phyloP scores from a whole-genome alignment of 495 filamentous ascomycete genomes.

The Achaetomiella virescens region DNA sequence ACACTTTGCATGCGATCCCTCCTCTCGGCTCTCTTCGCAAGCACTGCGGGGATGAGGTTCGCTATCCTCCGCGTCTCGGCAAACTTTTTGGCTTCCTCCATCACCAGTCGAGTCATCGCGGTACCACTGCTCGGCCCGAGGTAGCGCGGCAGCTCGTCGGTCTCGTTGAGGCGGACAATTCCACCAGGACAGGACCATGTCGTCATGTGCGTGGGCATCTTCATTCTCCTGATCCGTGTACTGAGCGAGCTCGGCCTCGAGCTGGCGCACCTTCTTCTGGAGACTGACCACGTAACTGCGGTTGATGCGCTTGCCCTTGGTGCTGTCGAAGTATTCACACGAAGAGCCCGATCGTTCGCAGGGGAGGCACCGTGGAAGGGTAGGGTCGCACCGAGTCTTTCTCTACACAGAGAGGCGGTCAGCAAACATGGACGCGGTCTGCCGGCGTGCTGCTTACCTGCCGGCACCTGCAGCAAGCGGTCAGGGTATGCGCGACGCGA shows the following conservation, averaged over 20 bases:
- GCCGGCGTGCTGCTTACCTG: slow-evolving; percentile 44
- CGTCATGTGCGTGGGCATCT: slow-evolving; percentile 60
- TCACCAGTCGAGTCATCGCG: slow-evolving; percentile 85
- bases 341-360: slow-evolving; percentile 83
- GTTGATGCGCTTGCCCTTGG: slow-evolving; percentile 68
- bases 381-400: slow-evolving; percentile 90
- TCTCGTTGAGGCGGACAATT: slow-evolving; percentile 70
- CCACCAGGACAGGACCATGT: slow-evolving; percentile 77
- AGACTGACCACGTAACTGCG: slow-evolving; percentile 83
- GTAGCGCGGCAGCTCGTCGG: slow-evolving; percentile 76
- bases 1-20: slow-evolving; percentile 34
- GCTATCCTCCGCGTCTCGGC: slow-evolving; percentile 78
- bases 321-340: slow-evolving; percentile 90
- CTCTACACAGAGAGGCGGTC: slow-evolving; percentile 47
- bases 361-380: slow-evolving; percentile 81
- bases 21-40: slow-evolving; percentile 23
- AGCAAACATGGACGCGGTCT: neutral
- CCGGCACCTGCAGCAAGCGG: slow-evolving; percentile 59
- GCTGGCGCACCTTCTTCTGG: slow-evolving; percentile 68
- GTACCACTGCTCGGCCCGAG: slow-evolving; percentile 90
- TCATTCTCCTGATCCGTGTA: slow-evolving; percentile 57
- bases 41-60: slow-evolving; percentile 71
- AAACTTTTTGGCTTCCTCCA: slow-evolving; percentile 88
- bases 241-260: slow-evolving; percentile 67
- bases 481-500: slow-evolving; percentile 74